Evolutionary conservation across 192 early-diverging fungal species (phyloP).

Genomic region (Linnemannia hyalina): DNA sequence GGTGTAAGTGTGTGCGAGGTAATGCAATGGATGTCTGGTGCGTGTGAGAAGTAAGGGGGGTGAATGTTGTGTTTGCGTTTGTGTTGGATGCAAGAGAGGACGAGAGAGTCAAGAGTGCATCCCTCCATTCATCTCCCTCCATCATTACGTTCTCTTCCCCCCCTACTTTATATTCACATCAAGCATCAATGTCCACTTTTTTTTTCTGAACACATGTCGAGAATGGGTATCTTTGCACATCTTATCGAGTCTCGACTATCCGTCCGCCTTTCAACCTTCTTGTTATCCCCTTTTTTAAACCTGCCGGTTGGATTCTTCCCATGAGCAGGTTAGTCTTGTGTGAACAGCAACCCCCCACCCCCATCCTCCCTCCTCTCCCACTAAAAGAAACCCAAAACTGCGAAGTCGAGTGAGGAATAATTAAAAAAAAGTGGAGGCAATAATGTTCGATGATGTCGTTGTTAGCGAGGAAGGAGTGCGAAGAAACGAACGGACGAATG

Average conservation of each 20-base stretch:
- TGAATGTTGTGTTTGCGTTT: too few species aligned
- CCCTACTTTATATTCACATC: not conserved
- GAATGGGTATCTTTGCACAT: not conserved
- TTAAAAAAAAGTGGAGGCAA: not conserved
- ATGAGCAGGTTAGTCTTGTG: not conserved
- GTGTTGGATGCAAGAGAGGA: too few species aligned
- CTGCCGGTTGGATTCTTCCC: not conserved
- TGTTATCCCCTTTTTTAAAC: not conserved
- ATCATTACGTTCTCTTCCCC: too few species aligned
- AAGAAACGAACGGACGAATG: not conserved
- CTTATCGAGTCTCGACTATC: not conserved
- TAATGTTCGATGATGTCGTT: not conserved
- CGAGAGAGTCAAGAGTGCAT: too few species aligned
- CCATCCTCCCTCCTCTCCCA: not conserved
- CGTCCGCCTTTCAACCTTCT: not conserved
- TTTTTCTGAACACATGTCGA: not conserved
- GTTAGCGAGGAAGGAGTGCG: not conserved
- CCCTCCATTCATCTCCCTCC: not conserved
- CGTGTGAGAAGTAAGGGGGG: too few species aligned
- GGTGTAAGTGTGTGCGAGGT: not conserved
- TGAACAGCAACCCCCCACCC: too few species aligned
- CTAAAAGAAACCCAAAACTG: not conserved
- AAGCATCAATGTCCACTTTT: not conserved
- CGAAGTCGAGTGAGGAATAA: not conserved
- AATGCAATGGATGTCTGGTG: not conserved